Evolutionary conservation across 2,329 filamentous ascomycete genomes (phyloP).

Genomic region (Sporothrix euskadiensis): DNA sequence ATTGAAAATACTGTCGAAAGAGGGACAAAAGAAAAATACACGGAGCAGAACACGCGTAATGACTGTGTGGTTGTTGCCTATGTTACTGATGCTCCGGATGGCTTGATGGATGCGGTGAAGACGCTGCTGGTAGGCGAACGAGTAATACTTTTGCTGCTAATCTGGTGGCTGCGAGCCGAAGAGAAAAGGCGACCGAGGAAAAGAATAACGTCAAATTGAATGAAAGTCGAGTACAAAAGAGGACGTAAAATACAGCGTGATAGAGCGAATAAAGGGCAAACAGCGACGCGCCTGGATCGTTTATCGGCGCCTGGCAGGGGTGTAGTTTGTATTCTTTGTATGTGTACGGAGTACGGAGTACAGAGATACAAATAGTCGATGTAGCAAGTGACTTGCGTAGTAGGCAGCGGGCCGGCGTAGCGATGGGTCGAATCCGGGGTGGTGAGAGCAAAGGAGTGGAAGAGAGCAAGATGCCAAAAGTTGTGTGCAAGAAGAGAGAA

Average conservation of each 20-base stretch:
- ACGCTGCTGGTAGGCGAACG: background rate
- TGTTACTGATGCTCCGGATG: constrained; percentile 5
- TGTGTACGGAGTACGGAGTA: background rate
- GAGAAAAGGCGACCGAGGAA: background rate
- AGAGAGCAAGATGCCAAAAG: constrained; percentile 10
- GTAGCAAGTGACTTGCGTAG: background rate
- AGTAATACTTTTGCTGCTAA: background rate
- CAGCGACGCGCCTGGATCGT: constrained; percentile 16
- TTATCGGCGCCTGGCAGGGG: constrained; percentile 22
- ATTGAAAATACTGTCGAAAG: background rate
- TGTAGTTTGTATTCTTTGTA: background rate
- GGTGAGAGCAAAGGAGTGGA: constrained; percentile 12
- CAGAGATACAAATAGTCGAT: background rate
- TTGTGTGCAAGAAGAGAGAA: constrained; percentile 7
- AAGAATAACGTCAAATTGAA: background rate
- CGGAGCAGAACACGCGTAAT: background rate
- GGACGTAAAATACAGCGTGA: background rate
- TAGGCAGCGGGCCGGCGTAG: constrained; percentile 10
- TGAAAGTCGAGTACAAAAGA: constrained; percentile 8
- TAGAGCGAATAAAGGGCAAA: background rate
- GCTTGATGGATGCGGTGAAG: background rate
- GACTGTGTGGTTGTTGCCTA: constrained; percentile 8
- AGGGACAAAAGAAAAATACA: background rate
- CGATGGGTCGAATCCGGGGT: constrained; percentile 21
- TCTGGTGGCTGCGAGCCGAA: background rate